Base-by-base conservation (phyloP, 1,139 yeast genomes). In the Schizosaccharomyces versatilis region DNA sequence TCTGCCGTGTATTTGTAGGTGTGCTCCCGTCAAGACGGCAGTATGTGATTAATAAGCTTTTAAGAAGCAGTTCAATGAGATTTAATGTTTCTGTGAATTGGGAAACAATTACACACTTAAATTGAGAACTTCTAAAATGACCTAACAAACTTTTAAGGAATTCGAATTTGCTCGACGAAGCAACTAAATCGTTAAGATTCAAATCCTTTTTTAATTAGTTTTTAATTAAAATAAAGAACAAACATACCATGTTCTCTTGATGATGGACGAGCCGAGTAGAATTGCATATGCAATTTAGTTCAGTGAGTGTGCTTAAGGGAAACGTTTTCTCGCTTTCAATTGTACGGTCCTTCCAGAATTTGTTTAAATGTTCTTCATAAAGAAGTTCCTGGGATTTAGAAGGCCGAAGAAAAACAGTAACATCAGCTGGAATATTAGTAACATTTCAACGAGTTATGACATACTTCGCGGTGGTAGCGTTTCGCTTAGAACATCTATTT, bases 61-160 rank as follows among this genome's bases (percentile, higher is more conserved):
- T 68, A 52, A 86, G 65, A 10, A 82, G 63, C 7, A 68, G 67
- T 63, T 84, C 85, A 36, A 90, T 68, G 5, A 90, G 67, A 64
- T 90, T 95, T 53, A 90, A 70, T 0, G 95, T 86, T 63, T 84
- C 82, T 0, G 97, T 90, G 59, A 80, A 90, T 58, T 90, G 88
- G 0, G 97, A 88, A 1, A 88, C 84, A 39, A 90, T 68, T 0
- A 90, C 95, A 2, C 83, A 77, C 64, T 88, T 90, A 63, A 24
- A 24, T 24, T 24, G 32, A 24, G 32, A 24, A 24, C 5, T 24
- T 24, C 5, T 24, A 5, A 24, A 24, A 3, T 24, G 5, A 3
- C 2, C 2, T 24, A 24, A 5, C 32, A 24, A 24, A 5, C 32
- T 24, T 24, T 24, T 24, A 3, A 24, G 5, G 32, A 24, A 24